Evolutionary conservation across 768 basidiomycete species (phyloP), one percentile per base, ranked within the genome.

Genomic region (Gautieria morchelliformis): DNA sequence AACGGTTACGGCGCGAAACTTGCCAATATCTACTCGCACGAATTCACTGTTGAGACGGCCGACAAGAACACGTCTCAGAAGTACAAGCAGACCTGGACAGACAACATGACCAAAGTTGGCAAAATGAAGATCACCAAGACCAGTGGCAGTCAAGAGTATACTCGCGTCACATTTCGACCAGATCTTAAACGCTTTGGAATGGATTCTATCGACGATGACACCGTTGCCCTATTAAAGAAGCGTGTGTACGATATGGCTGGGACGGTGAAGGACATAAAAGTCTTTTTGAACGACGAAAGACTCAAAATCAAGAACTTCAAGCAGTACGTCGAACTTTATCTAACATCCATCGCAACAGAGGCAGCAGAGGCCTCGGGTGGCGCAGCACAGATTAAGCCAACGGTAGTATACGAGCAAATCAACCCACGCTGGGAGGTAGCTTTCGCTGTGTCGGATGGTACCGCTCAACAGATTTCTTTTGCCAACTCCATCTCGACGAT

Each of bases 1-100:
- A 99, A 99, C 65, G 96, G 96, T 66, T 98, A 92, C 66, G 96
- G 96, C 64, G 96, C 96, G 53, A 99, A 99, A 69, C 79, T 99
- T 42, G 88, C 96, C 53, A 98, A 99, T 72, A 96, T 97, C 62
- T 99, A 98, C 74, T 99, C 96, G 2, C 85, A 80, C 61, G 89
- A 95, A 68, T 99, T 99, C 72, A 92, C 85, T 10, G 78, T 99
- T 64, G 96, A 99, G 64, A 99, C 96, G 2, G 94, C 93, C 3
- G 89, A 94, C 73, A 90, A 85, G 72, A 84, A 84, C 55, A 78
- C 83, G 1, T 71, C 76, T 51, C 87, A 92, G 73, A 97, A 95
- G 72, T 99, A 94, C 74, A 89, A 88, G 65, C 96, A 98, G 73
- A 88, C 85, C 0, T 99, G 93, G 85, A 84, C 84, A 40, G 77